Conservation (phyloP, 345 rosid species). For the Pseudoturritis turrita region DNA sequence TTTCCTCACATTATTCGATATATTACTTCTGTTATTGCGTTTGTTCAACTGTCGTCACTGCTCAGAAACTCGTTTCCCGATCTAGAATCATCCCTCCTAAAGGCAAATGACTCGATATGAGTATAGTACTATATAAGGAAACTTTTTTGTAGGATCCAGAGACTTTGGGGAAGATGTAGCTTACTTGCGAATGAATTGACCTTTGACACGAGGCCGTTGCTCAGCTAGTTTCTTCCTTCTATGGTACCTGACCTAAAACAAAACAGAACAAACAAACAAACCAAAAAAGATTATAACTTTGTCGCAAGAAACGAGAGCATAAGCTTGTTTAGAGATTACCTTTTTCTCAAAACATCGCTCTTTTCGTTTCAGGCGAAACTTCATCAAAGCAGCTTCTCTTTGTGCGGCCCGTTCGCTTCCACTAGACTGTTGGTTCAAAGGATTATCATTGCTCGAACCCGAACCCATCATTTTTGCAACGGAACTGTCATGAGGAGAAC, state of each 20-base stretch:
- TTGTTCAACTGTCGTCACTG: slow-evolving; percentile 24
- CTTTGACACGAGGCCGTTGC: slow-evolving; percentile 56
- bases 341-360: slow-evolving; percentile 73
- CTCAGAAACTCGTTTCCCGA: slow-evolving; percentile 34
- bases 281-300: not conserved
- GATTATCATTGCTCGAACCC: slow-evolving; percentile 32
- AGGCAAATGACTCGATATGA: not conserved
- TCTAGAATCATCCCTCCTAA: slow-evolving; percentile 36
- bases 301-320: not conserved
- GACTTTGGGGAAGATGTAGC: not conserved
- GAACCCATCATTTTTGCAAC: slow-evolving; percentile 48
- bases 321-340: slow-evolving; percentile 36
- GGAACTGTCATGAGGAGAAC: slow-evolving; percentile 50
- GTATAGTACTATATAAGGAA: not conserved
- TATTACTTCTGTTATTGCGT: too few species aligned
- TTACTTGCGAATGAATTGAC: slow-evolving; percentile 58
- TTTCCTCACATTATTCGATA: too few species aligned
- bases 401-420: slow-evolving; percentile 38
- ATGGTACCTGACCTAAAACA: slow-evolving; percentile 57
- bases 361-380: slow-evolving; percentile 76
- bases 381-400: slow-evolving; percentile 61
- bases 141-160: not conserved
- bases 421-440: slow-evolving; percentile 46
- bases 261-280: slow-evolving; percentile 2
- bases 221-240: slow-evolving; percentile 65